Evolutionary conservation across 371 early-diverging fungal genomes (phyloP), one percentile per base, ranked within the genome.

Genomic region (Mortierella polycephala): DNA sequence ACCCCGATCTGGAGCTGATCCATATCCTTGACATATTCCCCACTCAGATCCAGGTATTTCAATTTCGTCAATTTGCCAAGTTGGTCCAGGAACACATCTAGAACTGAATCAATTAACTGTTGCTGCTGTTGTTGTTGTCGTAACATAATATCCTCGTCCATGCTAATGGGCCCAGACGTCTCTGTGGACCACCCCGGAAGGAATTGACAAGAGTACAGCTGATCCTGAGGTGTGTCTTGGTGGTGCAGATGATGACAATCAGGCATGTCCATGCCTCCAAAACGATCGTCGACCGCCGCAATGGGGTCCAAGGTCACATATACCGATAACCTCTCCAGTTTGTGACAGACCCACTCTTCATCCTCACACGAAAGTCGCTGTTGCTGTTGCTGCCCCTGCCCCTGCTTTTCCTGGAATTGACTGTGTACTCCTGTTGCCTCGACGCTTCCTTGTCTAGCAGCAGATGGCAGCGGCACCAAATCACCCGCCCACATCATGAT

Each of bases 401-500:
- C 40, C 39, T 40, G 40, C 20, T 1, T 18, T 39, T 0, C 4
- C 30, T 30, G 30, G 30, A 30, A 30, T 2, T 30, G 30, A 30
- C 30, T 30, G 30, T 30, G 30, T 30, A 30, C 30, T 30, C 30
- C 30, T 30, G 30, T 30, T 4, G 4, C 4, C 30, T 30, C 30
- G 4, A 30, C 30, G 30, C 30, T 30, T 30, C 30, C 30, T 30
- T 4, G 30, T 30, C 30, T 30, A 30, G 37, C 18, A 7, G 39
- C 8, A 21, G 30, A 11, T 10, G 40, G n/a, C 13, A 41, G 44
- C 12, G 63, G 39, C 12, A 69, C 39, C 30, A 74, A 60, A 21
- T 64, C 64, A 14, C 69, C 74, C 40, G 64, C 64, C 61, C 62
- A 74, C 16, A 68, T 53, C 60, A 68, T 59, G 20, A 68, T 68